Evolutionary conservation across 2,329 filamentous ascomycete genomes (phyloP).

Genomic region (Nemania serpens): DNA sequence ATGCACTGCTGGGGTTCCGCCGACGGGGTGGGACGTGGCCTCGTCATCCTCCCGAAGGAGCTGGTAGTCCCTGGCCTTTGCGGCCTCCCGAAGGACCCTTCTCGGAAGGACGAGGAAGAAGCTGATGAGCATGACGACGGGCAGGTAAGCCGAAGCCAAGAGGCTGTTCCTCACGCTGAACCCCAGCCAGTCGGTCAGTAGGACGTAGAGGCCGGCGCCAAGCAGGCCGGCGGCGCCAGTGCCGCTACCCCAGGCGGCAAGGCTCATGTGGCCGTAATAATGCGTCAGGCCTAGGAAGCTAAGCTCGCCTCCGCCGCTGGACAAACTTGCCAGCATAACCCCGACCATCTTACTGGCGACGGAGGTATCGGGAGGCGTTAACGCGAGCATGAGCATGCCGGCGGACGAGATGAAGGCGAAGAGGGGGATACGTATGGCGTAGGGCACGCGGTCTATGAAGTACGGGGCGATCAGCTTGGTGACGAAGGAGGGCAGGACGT

Average conservation of each 20-base stretch:
- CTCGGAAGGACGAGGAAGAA: constrained; percentile 83
- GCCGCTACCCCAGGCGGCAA: constrained; percentile 91
- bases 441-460: constrained; percentile 88
- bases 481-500: constrained; percentile 86
- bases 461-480: constrained; percentile 90
- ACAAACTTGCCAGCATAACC: constrained; percentile 82
- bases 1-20: constrained; percentile 44
- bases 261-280: constrained; percentile 84
- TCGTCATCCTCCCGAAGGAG: constrained; percentile 53
- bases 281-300: constrained; percentile 91
- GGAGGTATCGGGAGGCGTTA: constrained; percentile 69
- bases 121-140: constrained; percentile 78
- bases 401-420: constrained; percentile 76
- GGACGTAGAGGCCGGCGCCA: constrained; percentile 85
- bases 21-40: constrained; percentile 44
- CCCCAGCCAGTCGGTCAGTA: constrained; percentile 79
- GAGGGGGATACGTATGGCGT: constrained; percentile 72
- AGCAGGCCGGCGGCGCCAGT: constrained; percentile 88
- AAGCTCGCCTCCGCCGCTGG: constrained; percentile 84
- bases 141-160: constrained; percentile 77
- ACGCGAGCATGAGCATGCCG: constrained; percentile 88
- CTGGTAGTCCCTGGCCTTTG: constrained; percentile 57
- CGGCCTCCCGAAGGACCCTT: constrained; percentile 61
- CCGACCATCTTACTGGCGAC: constrained; percentile 79
- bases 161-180: constrained; percentile 76